Evolutionary conservation across 345 rosid genomes (phyloP).

Genomic region (Lenwebbia sp.): DNA sequence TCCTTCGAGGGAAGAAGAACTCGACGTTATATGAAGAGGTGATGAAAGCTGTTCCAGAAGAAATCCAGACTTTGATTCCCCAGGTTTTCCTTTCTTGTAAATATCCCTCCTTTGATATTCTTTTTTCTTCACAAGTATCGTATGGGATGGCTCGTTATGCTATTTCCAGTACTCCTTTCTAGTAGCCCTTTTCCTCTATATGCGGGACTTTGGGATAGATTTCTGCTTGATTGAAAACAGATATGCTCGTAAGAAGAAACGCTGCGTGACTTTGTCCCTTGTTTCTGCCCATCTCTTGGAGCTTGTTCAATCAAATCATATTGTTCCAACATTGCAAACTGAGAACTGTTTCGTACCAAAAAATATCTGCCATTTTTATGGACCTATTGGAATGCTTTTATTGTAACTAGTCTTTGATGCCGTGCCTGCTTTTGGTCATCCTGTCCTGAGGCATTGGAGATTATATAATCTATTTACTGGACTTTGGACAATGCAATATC

Average conservation of each 20-base stretch:
- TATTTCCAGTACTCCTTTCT: background rate
- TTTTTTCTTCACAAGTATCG: background rate
- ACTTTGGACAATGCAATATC: background rate
- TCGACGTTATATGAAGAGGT: constrained; percentile 45
- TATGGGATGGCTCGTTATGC: background rate
- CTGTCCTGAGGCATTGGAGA: background rate
- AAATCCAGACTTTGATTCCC: constrained; percentile 87
- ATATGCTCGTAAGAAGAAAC: background rate
- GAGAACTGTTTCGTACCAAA: background rate
- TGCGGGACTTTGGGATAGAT: background rate
- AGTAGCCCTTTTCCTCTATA: background rate
- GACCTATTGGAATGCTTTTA: background rate
- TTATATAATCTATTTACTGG: background rate
- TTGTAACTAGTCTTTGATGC: background rate
- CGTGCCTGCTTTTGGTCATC: background rate
- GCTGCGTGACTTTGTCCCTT: background rate
- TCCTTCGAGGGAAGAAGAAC: constrained; percentile 53
- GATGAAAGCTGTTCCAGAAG: constrained; percentile 85
- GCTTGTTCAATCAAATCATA: background rate
- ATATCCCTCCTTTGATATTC: background rate
- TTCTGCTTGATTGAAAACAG: background rate
- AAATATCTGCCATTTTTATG: background rate
- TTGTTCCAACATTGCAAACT: background rate
- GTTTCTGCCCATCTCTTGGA: background rate
- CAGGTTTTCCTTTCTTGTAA: constrained; percentile 41